These are phyloP conservation scores for Albifimbria verrucaria DNA, from an alignment of 2,329 filamentous ascomycete genomes.

Conservation along the genomic window DNA sequence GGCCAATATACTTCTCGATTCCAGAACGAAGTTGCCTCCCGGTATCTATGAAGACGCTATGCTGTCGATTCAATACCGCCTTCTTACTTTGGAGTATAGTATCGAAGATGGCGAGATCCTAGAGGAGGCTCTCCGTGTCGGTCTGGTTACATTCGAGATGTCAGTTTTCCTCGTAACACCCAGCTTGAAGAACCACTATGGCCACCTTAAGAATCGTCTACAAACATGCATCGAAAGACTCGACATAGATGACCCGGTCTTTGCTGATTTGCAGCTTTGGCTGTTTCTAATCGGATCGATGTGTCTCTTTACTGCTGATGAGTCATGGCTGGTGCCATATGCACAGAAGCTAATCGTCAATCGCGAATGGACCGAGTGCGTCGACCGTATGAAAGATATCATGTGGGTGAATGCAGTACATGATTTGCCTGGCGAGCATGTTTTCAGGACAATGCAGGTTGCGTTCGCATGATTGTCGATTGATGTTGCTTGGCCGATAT, in stretches of 20 bases:
- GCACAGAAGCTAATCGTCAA: constrained; percentile 10
- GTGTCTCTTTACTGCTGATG: constrained; percentile 14
- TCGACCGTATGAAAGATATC: constrained; percentile 12
- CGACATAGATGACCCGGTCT: background rate
- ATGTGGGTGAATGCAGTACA: constrained; percentile 24
- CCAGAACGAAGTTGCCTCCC: constrained; percentile 18
- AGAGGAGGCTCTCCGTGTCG: constrained; percentile 20
- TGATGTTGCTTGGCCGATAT: too few species aligned
- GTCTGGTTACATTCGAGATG: constrained; percentile 25
- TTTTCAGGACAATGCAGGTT: constrained; percentile 5
- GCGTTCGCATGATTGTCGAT: background rate
- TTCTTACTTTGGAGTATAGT: constrained; percentile 19
- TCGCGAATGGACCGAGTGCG: constrained; percentile 18
- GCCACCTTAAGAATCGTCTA: constrained; percentile 9
- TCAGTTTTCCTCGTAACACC: constrained; percentile 21
- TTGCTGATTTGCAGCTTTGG: constrained; percentile 22
- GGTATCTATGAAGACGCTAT: constrained; percentile 25
- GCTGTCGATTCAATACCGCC: constrained; percentile 26
- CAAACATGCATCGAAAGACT: constrained; percentile 11
- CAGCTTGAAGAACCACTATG: constrained; percentile 13
- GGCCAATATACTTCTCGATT: constrained; percentile 17
- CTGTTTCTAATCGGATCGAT: constrained; percentile 19
- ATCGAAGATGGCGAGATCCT: constrained; percentile 5
- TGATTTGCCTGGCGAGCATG: constrained; percentile 12
- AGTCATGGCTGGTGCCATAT: constrained; percentile 18